Conservation (phyloP, 345 rosid genomes). For the Eutrema heterophyllum region DNA sequence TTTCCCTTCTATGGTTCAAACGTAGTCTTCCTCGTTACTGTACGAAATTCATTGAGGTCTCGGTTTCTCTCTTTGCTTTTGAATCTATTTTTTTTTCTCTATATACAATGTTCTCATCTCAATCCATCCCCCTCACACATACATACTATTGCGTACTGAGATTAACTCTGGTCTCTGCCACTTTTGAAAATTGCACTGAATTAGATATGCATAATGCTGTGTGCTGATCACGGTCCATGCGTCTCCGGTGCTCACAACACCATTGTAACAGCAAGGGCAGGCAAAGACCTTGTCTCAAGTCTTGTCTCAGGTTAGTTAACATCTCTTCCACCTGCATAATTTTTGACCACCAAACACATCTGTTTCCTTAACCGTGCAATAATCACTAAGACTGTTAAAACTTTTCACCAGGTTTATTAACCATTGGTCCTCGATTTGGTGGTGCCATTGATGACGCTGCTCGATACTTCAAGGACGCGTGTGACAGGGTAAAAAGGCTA, state of each 20-base stretch:
- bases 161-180: constrained; percentile 9
- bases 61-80: not conserved
- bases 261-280: constrained; percentile 97
- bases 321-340: not conserved
- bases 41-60: constrained; percentile 87
- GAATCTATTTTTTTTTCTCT: not conserved
- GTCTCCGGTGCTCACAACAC: constrained; percentile 98
- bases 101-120: not conserved
- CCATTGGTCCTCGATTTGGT: constrained; percentile 98
- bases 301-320: constrained; percentile 68
- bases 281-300: constrained; percentile 98
- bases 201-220: constrained; percentile 96
- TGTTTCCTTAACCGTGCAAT: not conserved
- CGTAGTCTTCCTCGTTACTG: constrained; percentile 98
- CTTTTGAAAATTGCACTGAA: constrained; percentile 1
- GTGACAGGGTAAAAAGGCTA: constrained; percentile 56
- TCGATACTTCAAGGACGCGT: constrained; percentile 95
- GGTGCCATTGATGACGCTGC: constrained; percentile 99
- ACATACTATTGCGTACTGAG: not conserved
- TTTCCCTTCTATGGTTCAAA: constrained; percentile 93
- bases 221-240: constrained; percentile 99
- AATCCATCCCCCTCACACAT: not conserved
- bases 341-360: not conserved
- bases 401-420: constrained; percentile 65
- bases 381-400: not conserved